phyloP scores from a whole-genome alignment of 108 stramenopile genomes.

The Nitzschia putrida region DNA sequence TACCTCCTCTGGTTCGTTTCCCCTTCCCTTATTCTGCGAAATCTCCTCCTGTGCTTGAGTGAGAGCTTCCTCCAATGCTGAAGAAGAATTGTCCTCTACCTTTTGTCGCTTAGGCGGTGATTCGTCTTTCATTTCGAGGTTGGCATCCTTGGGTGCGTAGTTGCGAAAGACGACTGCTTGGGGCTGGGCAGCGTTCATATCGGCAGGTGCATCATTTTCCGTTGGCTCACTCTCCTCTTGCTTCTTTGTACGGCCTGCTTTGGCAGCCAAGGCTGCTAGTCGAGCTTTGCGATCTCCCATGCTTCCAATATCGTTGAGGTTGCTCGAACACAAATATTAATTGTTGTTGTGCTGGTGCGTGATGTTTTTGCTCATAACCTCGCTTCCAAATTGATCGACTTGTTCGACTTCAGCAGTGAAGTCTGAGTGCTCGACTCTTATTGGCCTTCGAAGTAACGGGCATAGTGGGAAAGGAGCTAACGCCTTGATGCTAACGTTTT shows the following conservation, averaged over 20 bases:
- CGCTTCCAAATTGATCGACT: no score
- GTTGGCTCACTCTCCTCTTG: constrained; percentile 15
- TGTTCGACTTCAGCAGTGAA: no score
- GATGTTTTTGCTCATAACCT: no score
- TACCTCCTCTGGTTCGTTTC: not conserved
- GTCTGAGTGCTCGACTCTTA: no score
- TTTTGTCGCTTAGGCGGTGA: constrained; percentile 18
- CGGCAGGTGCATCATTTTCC: not conserved
- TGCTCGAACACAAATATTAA: no score
- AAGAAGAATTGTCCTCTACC: constrained; percentile 13
- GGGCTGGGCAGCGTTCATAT: constrained; percentile 25
- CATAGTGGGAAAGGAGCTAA: no score
- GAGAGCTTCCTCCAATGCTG: constrained; percentile 62
- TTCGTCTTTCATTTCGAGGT: constrained; percentile 26
- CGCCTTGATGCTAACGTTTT: no score
- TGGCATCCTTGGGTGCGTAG: constrained; percentile 63
- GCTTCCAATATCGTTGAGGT: not conserved
- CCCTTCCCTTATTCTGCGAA: not conserved
- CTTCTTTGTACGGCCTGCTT: constrained; percentile 57
- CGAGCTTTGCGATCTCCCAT: constrained; percentile 73
- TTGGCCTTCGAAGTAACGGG: no score
- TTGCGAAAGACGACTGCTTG: constrained; percentile 54
- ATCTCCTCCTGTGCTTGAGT: constrained; percentile 49
- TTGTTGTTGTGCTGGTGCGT: no score
- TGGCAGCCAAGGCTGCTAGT: constrained; percentile 71